Base-by-base conservation (phyloP, 805 yeast genomes). In the Candida argentea region DNA sequence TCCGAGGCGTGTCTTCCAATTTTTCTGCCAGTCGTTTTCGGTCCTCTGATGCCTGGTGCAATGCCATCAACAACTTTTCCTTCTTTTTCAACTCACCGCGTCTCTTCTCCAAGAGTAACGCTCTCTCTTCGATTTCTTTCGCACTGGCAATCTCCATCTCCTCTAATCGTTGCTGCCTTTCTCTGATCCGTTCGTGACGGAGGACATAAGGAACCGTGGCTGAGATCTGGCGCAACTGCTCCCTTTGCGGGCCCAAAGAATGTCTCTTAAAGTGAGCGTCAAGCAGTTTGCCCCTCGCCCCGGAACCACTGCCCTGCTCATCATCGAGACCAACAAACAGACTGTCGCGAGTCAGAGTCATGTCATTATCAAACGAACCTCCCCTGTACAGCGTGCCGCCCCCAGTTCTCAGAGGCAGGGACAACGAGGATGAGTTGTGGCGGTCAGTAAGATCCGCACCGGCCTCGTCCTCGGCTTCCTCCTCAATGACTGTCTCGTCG, bases 201-300 rank as follows among this genome's bases (percentile, higher is more conserved):
- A 82, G 57, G 19, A 80, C 78, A 41, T 82, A 82, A n/a, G 93
- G 93, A 14, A 82, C 83, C 2, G 91, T 82, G 46, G 80, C 89
- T 24, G 86, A 76, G 31, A 82, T 74, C 45, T 76, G 81, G 46
- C 93, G 65, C 38, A 82, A 57, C 52, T 79, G 82, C 38, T 65
- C 65, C 37, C 83, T 69, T 40, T 62, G 67, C 4, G 67, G 68
- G 2, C 57, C 67, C 42, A 61, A 61, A 5, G 63, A 55, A 41
- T 57, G 43, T 33, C 68, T 48, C 51, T 61, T 61, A 47, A 61
- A 61, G 25, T 55, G 50, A n/a, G 55, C 32, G 14, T 37, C 58
- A 21, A 49, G 36, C 2, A 61, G 53, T 22, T 48, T 26, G n/a
- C n/a, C n/a, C n/a, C n/a, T n/a, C n/a, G n/a, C n/a, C n/a, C n/a